phyloP scores from a whole-genome alignment of 768 basidiomycete genomes.

The Kwoniella pini region DNA sequence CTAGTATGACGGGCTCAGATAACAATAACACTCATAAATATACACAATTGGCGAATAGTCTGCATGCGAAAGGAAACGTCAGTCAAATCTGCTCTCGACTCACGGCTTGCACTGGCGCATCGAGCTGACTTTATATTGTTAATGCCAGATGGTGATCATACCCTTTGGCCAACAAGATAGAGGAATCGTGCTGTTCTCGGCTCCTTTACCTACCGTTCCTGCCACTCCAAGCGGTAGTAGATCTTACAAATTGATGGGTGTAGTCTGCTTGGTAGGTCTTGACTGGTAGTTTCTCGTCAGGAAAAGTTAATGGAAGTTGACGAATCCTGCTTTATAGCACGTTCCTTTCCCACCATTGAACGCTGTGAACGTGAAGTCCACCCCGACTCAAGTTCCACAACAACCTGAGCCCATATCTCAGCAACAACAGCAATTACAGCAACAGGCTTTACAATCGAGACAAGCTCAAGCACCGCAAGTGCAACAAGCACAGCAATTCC shows the following conservation, averaged over 20 bases:
- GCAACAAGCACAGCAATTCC: constrained; percentile 4
- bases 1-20: constrained; percentile 3
- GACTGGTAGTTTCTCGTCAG: neutral
- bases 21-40: constrained; percentile 8
- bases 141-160: constrained; percentile 24
- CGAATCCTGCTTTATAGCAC: constrained; percentile 1
- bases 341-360: constrained; percentile 17
- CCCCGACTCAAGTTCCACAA: constrained; percentile 1
- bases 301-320: neutral
- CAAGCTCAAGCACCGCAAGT: constrained; percentile 6
- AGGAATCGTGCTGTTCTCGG: constrained; percentile 29
- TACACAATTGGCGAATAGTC: constrained; percentile 16
- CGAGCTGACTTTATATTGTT: constrained; percentile 1
- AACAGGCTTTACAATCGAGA: neutral
- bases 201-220: constrained; percentile 8
- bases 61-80: constrained; percentile 22
- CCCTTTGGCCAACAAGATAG: constrained; percentile 24
- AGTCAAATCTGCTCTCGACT: neutral
- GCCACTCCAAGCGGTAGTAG: constrained; percentile 14
- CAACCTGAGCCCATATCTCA: constrained; percentile 8
- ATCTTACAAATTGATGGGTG: constrained; percentile 23
- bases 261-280: constrained; percentile 31
- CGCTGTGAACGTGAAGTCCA: neutral
- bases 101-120: neutral
- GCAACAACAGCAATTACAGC: constrained; percentile 3